Base-by-base conservation (phyloP, 2,329 filamentous ascomycete species). In the Aspergillus sp. region DNA sequence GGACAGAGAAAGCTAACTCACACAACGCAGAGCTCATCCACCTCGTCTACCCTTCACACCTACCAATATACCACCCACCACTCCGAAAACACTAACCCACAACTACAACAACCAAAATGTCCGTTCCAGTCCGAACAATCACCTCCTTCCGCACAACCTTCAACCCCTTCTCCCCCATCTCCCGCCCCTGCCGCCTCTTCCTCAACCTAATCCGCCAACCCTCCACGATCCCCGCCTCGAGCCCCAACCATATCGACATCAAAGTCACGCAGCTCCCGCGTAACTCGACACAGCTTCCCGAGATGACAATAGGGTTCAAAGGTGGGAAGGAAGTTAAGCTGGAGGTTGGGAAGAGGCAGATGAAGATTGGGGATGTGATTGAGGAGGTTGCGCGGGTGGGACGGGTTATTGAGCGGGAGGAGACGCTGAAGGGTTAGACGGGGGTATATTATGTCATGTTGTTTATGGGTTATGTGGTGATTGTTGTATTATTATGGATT, bases 301-400 rank as follows among this genome's bases (percentile, higher is more conserved):
- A 79, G 41, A 71, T 98, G 48, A 76, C 74, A 37, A 73, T 98
- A 58, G 94, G 90, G 61, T 97, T 97, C 71, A 96, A 95, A 78
- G 93, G 96, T 64, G 93, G 93, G 60, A 95, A 91, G 73, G 85
- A 94, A 62, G 81, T 97, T 74, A 82, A 82, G 30, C 79, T 97
- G 35, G 84, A 95, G 64, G 79, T 88, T 56, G 83, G 88, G 58
- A 86, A 85, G 68, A 76, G 87, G 60, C 85, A 84, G 64, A 75
- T 90, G 71, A 86, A 84, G 58, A 90, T 97, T 64, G 87, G 88
- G 65, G 86, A 90, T 61, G 81, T 97, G 17, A 78, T 91, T 49
- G 87, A 90, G 67, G 90, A 97, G 70, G 83, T 95, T 41, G 87
- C 96, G 67, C 79, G 93, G 61, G 89, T 97, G 73, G 95, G 90